Evolutionary conservation across 768 basidiomycete genomes (phyloP).

Genomic region (Tephrocybe sp.): DNA sequence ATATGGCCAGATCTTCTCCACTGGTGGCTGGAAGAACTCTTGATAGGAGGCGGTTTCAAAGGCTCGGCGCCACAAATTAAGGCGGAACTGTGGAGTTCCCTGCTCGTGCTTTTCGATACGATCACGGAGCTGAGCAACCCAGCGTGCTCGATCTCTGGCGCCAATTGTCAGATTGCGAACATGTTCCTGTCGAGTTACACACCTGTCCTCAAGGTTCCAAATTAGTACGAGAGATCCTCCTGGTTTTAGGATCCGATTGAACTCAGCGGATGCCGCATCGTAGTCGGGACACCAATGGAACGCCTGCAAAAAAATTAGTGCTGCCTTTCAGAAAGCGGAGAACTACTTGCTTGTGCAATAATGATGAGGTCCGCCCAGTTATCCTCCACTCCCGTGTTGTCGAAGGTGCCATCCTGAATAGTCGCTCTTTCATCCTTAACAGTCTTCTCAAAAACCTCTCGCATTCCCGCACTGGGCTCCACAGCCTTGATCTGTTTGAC

Average conservation of each 20-base stretch:
- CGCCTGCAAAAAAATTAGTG: constrained; percentile 48
- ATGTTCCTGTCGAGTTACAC: constrained; percentile 4
- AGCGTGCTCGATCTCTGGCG: constrained; percentile 55
- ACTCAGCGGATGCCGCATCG: constrained; percentile 69
- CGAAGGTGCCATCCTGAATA: constrained; percentile 69
- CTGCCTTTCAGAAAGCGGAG: no score
- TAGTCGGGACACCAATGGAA: constrained; percentile 94
- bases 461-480: constrained; percentile 90
- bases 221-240: constrained; percentile 70
- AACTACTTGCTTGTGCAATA: constrained; percentile 70
- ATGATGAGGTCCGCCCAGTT: constrained; percentile 79
- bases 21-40: constrained; percentile 54
- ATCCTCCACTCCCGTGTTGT: constrained; percentile 55
- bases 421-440: constrained; percentile 53
- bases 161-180: not conserved
- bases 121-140: constrained; percentile 75
- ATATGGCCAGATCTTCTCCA: constrained; percentile 58
- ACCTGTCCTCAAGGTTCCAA: constrained; percentile 93
- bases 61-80: constrained; percentile 67
- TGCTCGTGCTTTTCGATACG: constrained; percentile 66
- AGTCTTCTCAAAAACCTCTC: constrained; percentile 61
- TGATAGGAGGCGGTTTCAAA: constrained; percentile 67
- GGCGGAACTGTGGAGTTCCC: constrained; percentile 82
- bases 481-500: constrained; percentile 63
- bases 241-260: constrained; percentile 78